A percentile compares a stretch with the other conserved stretches of the same genome.
These are phyloP conservation scores for Boechera stricta DNA, from an alignment of 345 rosid genomes.

Conservation along the genomic window DNA sequence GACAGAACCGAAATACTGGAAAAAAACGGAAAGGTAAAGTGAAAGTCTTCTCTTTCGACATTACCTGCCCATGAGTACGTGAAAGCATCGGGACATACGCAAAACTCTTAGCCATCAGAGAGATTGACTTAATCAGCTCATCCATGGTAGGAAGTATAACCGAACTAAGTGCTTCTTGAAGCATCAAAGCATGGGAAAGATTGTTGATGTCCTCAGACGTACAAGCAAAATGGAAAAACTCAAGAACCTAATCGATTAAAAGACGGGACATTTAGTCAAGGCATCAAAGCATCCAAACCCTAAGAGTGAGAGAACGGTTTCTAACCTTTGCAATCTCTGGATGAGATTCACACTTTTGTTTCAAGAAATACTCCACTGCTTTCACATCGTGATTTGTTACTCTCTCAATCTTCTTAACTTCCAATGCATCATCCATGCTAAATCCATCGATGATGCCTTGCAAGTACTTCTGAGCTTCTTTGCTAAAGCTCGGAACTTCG, in stretches of 20 bases:
- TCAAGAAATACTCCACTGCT: constrained; percentile 93
- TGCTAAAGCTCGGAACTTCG: constrained; percentile 86
- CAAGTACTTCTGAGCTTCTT: constrained; percentile 67
- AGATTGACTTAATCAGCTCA: constrained; percentile 62
- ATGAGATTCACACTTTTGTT: constrained; percentile 79
- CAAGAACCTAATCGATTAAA: constrained; percentile 62
- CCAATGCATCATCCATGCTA: constrained; percentile 72
- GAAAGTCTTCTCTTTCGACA: constrained; percentile 7
- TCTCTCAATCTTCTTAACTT: constrained; percentile 79
- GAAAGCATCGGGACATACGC: constrained; percentile 89
- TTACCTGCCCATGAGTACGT: constrained; percentile 98
- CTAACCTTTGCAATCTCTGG: constrained; percentile 82
- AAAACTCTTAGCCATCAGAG: constrained; percentile 66
- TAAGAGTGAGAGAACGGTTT: constrained; percentile 1
- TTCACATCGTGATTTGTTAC: constrained; percentile 95
- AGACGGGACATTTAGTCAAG: not conserved
- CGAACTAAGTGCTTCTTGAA: constrained; percentile 65
- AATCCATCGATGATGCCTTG: constrained; percentile 71
- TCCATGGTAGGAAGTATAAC: constrained; percentile 83
- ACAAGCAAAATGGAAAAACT: constrained; percentile 96
- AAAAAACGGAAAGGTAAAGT: not conserved
- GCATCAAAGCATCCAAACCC: not conserved
- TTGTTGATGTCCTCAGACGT: constrained; percentile 97
- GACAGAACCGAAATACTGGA: not conserved
- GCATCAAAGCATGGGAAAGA: constrained; percentile 91